Evolutionary conservation across 331 rosid genomes (phyloP), one percentile per base, ranked within the genome.

Genomic region (Prunus yedoensis): DNA sequence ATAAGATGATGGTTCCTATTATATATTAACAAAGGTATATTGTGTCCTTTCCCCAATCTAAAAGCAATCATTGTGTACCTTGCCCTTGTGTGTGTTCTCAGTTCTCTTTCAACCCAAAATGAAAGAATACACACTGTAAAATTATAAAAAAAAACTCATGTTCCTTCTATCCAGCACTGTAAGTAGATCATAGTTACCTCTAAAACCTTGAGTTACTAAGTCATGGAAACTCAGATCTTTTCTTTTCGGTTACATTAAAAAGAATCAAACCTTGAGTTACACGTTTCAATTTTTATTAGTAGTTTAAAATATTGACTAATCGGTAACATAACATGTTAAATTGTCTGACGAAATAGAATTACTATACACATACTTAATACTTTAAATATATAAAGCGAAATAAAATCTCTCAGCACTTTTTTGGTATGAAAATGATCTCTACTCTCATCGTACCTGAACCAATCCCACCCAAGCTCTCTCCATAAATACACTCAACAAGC

Each of bases 11-110:
- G 56, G 43, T 23, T 57, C 45, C 56, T 64, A 64, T 56, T 71
- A 65, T 62, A 51, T 58, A 45, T 69, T 45, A 60, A 80, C 70
- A 79, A 78, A 82, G 70, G 52, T 50, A 27, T 57, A 46, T 47
- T 54, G 83, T 75, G 51, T 63, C 51, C 71, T 46, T 67, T 75
- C 74, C 80, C 83, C 68, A 83, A 71, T 76, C 81, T 63, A 60
- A 68, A 62, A 71, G 35, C 32, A 79, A 79, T 71, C 73, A 75
- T 83, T 66, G 45, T 70, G 75, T 52, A 70, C 70, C 50, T 46
- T 70, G 20, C 73, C 23, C 64, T 10, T 60, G 43, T 14, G 66
- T 28, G 38, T 28, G 11, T 16, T 60, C 41, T 28, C 75, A 38
- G 43, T 38, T 38, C 9, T n/a, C n/a, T 7, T 38, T 80, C 30